These are phyloP conservation scores for Dunaliella sp. DNA, from an alignment of 139 green algal genomes.

Conservation along the genomic window DNA sequence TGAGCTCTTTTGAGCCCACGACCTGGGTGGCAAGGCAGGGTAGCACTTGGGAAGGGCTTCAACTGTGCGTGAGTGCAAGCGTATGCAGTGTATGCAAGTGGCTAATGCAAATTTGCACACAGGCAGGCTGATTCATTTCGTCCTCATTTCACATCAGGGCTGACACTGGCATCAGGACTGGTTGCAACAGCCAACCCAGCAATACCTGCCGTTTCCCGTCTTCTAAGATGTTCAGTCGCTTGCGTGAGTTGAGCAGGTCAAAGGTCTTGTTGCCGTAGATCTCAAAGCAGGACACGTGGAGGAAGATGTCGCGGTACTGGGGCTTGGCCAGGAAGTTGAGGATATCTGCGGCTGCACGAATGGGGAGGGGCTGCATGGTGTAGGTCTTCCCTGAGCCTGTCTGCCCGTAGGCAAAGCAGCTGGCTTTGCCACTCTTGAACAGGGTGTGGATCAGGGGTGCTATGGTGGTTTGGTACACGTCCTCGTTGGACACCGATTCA, in stretches of 20 bases:
- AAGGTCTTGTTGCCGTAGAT: slow-evolving; percentile 97
- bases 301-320: slow-evolving; percentile 47
- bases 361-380: slow-evolving; percentile 94
- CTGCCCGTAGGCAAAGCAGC: slow-evolving; percentile 97
- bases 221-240: slow-evolving; percentile 90
- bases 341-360: slow-evolving; percentile 86
- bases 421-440: slow-evolving; percentile 82
- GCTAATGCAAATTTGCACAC: slow-evolving; percentile 3
- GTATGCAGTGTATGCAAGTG: neutral
- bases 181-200: neutral
- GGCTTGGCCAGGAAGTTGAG: slow-evolving; percentile 61
- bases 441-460: slow-evolving; percentile 90
- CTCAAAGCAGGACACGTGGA: slow-evolving; percentile 90
- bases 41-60: too few relatives aligned
- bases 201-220: slow-evolving; percentile 84
- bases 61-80: too few relatives aligned
- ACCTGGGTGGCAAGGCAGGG: too few relatives aligned
- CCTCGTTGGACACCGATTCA: slow-evolving; percentile 85
- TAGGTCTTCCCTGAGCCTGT: slow-evolving; percentile 94
- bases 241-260: slow-evolving; percentile 92
- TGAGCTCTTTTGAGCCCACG: too few relatives aligned
- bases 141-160: too few relatives aligned
- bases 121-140: too few relatives aligned
- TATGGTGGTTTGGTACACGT: slow-evolving; percentile 85
- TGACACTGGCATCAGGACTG: too few relatives aligned